Evolutionary conservation across 139 green algal genomes (phyloP).

Genomic region (Zygnema cylindricum): DNA sequence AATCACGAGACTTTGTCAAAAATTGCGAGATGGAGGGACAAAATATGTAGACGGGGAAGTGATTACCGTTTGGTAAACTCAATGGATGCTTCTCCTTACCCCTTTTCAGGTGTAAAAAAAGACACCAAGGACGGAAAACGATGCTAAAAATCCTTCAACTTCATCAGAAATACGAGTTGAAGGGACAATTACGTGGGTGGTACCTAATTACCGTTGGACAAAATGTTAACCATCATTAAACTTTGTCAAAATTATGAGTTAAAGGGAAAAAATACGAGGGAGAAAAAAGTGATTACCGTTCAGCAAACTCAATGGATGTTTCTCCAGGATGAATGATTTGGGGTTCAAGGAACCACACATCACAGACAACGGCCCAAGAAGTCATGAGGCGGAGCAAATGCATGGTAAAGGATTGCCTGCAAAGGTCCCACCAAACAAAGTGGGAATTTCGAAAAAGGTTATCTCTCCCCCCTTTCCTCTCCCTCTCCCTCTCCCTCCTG

Average conservation of each 20-base stretch:
- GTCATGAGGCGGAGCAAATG: constrained; percentile 93
- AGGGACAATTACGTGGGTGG: too few relatives aligned
- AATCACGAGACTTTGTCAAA: too few relatives aligned
- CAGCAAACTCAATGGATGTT: constrained; percentile 81
- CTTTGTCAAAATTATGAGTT: too few relatives aligned
- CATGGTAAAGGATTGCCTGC: constrained; percentile 85
- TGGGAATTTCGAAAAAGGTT: not conserved
- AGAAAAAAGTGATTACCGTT: constrained; percentile 59
- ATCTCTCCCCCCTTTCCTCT: not conserved
- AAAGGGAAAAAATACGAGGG: not conserved
- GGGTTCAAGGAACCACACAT: constrained; percentile 73
- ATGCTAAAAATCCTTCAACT: too few relatives aligned
- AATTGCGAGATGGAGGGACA: not conserved
- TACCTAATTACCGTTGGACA: too few relatives aligned
- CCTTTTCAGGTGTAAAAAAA: too few relatives aligned
- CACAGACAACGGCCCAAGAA: constrained; percentile 92
- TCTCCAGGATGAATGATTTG: constrained; percentile 69
- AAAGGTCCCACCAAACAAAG: not conserved
- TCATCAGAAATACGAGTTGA: too few relatives aligned
- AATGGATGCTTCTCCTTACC: constrained; percentile 77
- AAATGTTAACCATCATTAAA: too few relatives aligned
- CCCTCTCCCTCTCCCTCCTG: not conserved
- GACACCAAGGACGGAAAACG: too few relatives aligned
- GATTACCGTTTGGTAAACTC: constrained; percentile 81
- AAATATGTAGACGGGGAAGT: not conserved